These are phyloP conservation scores for Falciphora oryzae DNA, from an alignment of 2,329 filamentous ascomycete species.

Conservation along the genomic window DNA sequence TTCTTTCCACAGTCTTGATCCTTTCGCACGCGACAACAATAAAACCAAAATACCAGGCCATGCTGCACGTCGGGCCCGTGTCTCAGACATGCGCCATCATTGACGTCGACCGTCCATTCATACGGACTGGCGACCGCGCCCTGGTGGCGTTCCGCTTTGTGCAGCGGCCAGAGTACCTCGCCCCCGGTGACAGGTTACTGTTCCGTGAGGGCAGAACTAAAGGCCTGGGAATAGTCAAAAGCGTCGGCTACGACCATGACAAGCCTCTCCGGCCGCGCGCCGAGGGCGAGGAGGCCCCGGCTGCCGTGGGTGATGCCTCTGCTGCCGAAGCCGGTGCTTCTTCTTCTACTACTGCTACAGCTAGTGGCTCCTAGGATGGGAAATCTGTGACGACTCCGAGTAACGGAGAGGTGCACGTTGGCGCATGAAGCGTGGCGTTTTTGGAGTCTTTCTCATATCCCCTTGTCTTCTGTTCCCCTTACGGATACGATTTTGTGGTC, in stretches of 20 bases:
- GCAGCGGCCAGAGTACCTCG: slow-evolving; percentile 87
- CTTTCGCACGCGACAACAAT: slow-evolving; percentile 95
- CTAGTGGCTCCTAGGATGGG: background rate
- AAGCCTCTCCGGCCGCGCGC: slow-evolving; percentile 32
- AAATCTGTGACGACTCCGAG: background rate
- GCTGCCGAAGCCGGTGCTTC: background rate
- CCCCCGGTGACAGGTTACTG: slow-evolving; percentile 79
- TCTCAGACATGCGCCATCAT: slow-evolving; percentile 96
- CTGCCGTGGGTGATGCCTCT: background rate
- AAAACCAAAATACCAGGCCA: slow-evolving; percentile 93
- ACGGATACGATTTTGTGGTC: background rate
- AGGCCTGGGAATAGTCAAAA: slow-evolving; percentile 89
- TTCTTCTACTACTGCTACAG: background rate
- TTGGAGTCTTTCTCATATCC: background rate
- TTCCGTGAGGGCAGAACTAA: slow-evolving; percentile 96
- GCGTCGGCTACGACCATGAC: slow-evolving; percentile 73
- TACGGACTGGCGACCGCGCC: slow-evolving; percentile 90
- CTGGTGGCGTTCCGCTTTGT: slow-evolving; percentile 92
- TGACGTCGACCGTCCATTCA: slow-evolving; percentile 92
- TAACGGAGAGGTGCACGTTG: slow-evolving; percentile 9
- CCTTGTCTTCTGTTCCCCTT: background rate
- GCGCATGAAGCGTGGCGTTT: slow-evolving; percentile 1
- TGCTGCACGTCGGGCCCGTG: slow-evolving; percentile 93
- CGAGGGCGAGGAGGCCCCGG: slow-evolving; percentile 5
- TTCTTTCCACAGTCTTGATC: slow-evolving; percentile 68